Conservation (phyloP, 2,329 filamentous ascomycete genomes). For the Hymenoscyphus occultus region DNA sequence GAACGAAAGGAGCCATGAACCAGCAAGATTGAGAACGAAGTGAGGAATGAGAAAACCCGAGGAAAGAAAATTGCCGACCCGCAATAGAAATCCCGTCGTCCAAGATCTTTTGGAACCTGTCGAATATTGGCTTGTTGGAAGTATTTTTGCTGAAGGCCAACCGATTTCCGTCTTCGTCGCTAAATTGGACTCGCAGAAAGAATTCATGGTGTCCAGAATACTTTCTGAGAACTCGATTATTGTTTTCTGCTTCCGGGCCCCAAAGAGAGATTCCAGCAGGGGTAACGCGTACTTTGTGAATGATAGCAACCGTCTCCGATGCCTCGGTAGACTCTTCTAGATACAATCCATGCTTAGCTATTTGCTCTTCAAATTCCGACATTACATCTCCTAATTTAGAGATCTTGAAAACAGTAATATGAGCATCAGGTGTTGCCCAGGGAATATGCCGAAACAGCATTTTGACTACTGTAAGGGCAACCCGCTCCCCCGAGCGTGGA, state of each 20-base stretch:
- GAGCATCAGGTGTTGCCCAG: constrained; percentile 50
- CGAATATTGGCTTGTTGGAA: constrained; percentile 50
- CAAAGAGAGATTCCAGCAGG: constrained; percentile 55
- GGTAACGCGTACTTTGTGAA: constrained; percentile 45
- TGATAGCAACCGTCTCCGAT: constrained; percentile 24
- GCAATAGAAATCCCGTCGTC: constrained; percentile 59
- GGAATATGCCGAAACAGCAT: constrained; percentile 45
- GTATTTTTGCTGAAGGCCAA: constrained; percentile 55
- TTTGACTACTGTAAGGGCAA: background rate
- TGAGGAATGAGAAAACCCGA: constrained; percentile 79
- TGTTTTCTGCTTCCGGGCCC: constrained; percentile 63
- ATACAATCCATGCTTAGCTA: constrained; percentile 28
- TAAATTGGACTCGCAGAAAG: constrained; percentile 70
- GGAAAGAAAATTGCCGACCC: constrained; percentile 60
- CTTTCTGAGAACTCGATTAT: constrained; percentile 67
- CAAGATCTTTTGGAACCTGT: constrained; percentile 60
- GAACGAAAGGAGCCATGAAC: constrained; percentile 54
- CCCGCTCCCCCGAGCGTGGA: constrained; percentile 20
- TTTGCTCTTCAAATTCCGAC: constrained; percentile 39
- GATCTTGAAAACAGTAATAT: constrained; percentile 43
- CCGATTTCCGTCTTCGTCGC: constrained; percentile 69
- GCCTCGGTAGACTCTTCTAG: constrained; percentile 27
- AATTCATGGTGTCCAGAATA: constrained; percentile 57
- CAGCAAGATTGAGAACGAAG: constrained; percentile 69
- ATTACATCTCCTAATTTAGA: constrained; percentile 43